Base-by-base conservation (phyloP, 2,329 filamentous ascomycete species). In the Colletotrichum neosansevieriae region DNA sequence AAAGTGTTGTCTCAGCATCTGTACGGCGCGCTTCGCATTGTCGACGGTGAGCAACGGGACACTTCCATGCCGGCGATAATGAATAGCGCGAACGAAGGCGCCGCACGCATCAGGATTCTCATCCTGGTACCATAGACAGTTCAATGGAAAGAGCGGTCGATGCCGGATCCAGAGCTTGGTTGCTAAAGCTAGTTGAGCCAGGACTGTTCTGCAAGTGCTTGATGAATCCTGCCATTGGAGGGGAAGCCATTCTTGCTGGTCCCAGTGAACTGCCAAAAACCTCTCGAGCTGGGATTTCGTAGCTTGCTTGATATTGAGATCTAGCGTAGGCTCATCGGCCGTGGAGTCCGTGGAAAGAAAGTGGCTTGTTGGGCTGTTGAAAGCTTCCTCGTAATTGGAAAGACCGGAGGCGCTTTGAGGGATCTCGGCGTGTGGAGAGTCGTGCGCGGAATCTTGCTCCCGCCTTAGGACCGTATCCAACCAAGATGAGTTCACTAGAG, bases 161-260 rank as follows among this genome's bases (percentile, higher is more conserved):
- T 53, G 29, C 12, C 49, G 49, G 10, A 53, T 29, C 49, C 49
- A 53, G 17, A 53, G 29, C 24, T 53, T 53, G 49, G 49, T 53
- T n/a, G 49, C 29, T 6, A 53, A 10, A 17, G 49, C 49, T 7
- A 53, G 34, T n/a, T 53, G 49, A 53, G 24, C 24, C 49, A 53
- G 6, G 34, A 53, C 49, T n/a, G n/a, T 53, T 21, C 49, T 34
- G 49, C 29, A 53, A 12, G 49, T 53, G 34, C 49, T 53, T 17
- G 49, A 53, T 24, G 49, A 53, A 34, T 53, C 49, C 32, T 53
- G 49, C 49, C 49, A 53, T 34, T 32, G 49, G 24, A 53, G n/a
- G 24, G 49, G 49, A 12, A 53, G 49, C 49, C 49, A 53, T n/a
- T 53, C 49, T 34, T 36, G n/a, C 15, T 53, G 49, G 15, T 32